Conservation (phyloP, 2,329 filamentous ascomycete genomes). For the Polytolypa hystricis region DNA sequence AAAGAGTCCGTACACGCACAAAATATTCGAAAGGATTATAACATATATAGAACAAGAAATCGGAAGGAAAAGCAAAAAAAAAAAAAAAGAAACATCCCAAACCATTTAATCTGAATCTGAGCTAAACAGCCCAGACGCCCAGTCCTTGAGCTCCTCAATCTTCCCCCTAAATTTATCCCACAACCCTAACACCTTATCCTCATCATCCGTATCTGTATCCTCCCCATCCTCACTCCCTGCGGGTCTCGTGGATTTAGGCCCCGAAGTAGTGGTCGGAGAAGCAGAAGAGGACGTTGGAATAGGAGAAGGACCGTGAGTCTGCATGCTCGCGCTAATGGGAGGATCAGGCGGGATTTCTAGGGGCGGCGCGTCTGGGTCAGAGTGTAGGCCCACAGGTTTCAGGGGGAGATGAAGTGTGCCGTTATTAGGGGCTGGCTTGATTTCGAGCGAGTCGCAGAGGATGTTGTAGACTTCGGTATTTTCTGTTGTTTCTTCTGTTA, state of each 20-base stretch:
- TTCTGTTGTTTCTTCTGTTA: slow-evolving; percentile 42
- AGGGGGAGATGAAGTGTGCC: slow-evolving; percentile 57
- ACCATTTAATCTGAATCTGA: neutral
- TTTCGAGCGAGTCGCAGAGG: slow-evolving; percentile 72
- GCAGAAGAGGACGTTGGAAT: neutral
- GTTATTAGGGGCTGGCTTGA: slow-evolving; percentile 69
- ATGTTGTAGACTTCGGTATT: slow-evolving; percentile 95
- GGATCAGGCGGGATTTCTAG: slow-evolving; percentile 25
- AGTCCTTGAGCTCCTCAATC: slow-evolving; percentile 25
- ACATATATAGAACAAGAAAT: neutral
- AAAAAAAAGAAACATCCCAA: too few species aligned
- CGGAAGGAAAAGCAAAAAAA: too few species aligned
- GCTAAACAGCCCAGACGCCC: slow-evolving; percentile 20
- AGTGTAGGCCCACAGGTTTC: slow-evolving; percentile 34
- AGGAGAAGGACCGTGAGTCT: neutral
- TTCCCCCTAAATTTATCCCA: slow-evolving; percentile 25
- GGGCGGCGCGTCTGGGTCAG: slow-evolving; percentile 25
- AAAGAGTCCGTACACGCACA: too few species aligned
- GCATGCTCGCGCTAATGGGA: slow-evolving; percentile 10
- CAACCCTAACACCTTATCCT: slow-evolving; percentile 17
- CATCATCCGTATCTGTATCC: slow-evolving; percentile 4
- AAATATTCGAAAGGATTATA: neutral
- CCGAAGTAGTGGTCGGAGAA: neutral
- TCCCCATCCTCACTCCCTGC: slow-evolving; percentile 6
- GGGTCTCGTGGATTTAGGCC: slow-evolving; percentile 3